A percentile compares a stretch with the other conserved stretches of the same genome.
phyloP scores from a whole-genome alignment of 768 basidiomycete species.

The Suillus fuscotomentosus region DNA sequence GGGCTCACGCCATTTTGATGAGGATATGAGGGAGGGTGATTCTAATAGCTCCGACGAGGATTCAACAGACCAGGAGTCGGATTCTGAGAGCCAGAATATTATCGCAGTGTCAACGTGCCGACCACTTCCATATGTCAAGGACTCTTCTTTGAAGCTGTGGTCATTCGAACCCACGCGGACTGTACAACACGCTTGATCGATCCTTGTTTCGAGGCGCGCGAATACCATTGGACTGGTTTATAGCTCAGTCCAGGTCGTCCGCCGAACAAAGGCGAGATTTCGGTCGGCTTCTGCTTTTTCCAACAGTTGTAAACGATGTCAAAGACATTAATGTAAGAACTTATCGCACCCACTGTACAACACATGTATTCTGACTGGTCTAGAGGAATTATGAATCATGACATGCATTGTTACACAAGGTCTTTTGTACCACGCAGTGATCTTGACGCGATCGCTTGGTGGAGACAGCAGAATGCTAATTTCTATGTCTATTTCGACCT shows the following conservation, averaged over 20 bases:
- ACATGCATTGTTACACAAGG: too few species aligned
- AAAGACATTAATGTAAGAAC: neutral
- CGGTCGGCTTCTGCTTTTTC: too few species aligned
- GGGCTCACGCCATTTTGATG: conserved; percentile 73
- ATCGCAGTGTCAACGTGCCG: conserved; percentile 11
- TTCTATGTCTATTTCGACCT: too few species aligned
- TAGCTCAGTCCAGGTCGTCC: neutral
- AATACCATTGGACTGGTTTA: neutral
- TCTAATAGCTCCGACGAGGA: neutral
- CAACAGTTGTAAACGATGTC: neutral
- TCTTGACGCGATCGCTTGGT: too few species aligned
- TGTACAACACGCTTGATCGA: neutral
- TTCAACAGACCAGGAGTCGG: conserved; percentile 15
- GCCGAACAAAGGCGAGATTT: too few species aligned
- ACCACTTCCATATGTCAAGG: conserved; percentile 19
- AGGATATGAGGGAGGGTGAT: neutral
- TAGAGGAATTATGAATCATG: too few species aligned
- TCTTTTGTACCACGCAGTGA: too few species aligned
- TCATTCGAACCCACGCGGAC: conserved; percentile 1
- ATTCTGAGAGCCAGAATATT: conserved; percentile 8
- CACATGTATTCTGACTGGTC: too few species aligned
- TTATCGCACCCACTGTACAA: neutral
- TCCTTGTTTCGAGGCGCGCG: neutral
- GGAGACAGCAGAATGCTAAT: too few species aligned
- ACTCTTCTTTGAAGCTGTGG: conserved; percentile 30